Percentiles rank a stretch among this genome's conserved stretches.
phyloP scores from a whole-genome alignment of 352 stramenopile species.

The Peronospora belbahrii region DNA sequence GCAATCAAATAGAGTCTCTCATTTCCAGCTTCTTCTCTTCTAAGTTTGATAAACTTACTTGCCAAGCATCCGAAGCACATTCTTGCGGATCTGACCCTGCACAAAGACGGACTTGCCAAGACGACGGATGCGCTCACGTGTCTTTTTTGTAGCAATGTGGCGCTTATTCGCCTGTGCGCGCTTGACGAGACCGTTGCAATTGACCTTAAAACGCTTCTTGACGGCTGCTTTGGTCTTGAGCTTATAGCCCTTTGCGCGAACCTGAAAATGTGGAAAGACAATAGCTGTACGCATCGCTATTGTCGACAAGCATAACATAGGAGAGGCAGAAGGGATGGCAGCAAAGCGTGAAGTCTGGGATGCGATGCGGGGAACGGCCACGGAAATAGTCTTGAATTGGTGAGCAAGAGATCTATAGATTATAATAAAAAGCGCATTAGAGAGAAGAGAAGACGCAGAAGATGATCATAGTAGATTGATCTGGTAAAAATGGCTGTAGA shows the following conservation, averaged over 20 bases:
- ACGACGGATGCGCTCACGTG: slow-evolving; percentile 62
- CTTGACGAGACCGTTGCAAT: slow-evolving; percentile 74
- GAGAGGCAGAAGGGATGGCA: slow-evolving; percentile 5
- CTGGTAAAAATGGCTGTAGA: not conserved
- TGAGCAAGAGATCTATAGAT: slow-evolving; percentile 40
- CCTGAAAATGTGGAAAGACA: slow-evolving; percentile 38
- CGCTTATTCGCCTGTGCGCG: slow-evolving; percentile 74
- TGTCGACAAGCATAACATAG: slow-evolving; percentile 9
- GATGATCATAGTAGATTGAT: not conserved
- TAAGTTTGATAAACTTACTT: slow-evolving; percentile 17
- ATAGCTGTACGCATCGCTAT: slow-evolving; percentile 20
- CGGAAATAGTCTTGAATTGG: slow-evolving; percentile 43
- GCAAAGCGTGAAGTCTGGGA: slow-evolving; percentile 22
- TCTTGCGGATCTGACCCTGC: slow-evolving; percentile 74
- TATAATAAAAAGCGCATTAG: slow-evolving; percentile 1
- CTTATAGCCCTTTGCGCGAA: slow-evolving; percentile 72
- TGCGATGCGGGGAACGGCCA: slow-evolving; percentile 12
- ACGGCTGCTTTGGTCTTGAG: slow-evolving; percentile 76
- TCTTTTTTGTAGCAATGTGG: slow-evolving; percentile 84
- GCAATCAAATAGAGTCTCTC: not conserved
- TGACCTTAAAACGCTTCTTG: slow-evolving; percentile 83
- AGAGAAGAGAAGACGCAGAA: slow-evolving; percentile 3
- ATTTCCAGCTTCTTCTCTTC: not conserved
- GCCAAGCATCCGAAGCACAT: slow-evolving; percentile 65
- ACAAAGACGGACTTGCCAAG: slow-evolving; percentile 68